These are phyloP conservation scores for Chloris gayana DNA, from an alignment of 176 grass and related monocot species.

Conservation along the genomic window DNA sequence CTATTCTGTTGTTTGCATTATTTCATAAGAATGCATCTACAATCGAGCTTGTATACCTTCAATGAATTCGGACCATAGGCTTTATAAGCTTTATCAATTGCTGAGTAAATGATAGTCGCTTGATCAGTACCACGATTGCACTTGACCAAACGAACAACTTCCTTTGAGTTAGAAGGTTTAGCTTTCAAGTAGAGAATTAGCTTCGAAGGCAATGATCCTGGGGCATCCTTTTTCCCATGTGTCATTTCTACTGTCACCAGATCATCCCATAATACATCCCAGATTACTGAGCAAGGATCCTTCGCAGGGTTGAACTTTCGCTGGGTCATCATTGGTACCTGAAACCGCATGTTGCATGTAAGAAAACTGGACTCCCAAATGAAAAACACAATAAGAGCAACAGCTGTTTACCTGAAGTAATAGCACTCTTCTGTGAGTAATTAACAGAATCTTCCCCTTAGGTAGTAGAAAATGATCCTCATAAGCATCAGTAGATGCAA, in stretches of 20 bases:
- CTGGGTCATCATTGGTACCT: slow-evolving; percentile 87
- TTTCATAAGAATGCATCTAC: slow-evolving; percentile 9
- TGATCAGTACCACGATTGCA: slow-evolving; percentile 72
- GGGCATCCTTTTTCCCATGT: slow-evolving; percentile 80
- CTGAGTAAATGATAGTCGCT: slow-evolving; percentile 66
- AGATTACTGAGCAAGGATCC: slow-evolving; percentile 88
- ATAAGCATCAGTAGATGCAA: slow-evolving; percentile 97
- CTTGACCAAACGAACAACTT: slow-evolving; percentile 76
- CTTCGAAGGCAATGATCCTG: slow-evolving; percentile 70
- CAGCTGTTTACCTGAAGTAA: slow-evolving; percentile 72
- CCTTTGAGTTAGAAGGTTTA: slow-evolving; percentile 66
- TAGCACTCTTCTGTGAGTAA: slow-evolving; percentile 84
- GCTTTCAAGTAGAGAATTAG: slow-evolving; percentile 91
- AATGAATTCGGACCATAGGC: slow-evolving; percentile 66
- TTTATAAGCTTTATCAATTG: slow-evolving; percentile 75
- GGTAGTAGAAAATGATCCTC: slow-evolving; percentile 90
- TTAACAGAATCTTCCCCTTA: slow-evolving; percentile 83
- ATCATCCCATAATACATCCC: slow-evolving; percentile 95
- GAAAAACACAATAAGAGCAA: slow-evolving; percentile 14
- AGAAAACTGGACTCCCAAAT: slow-evolving; percentile 33
- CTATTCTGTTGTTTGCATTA: slow-evolving; percentile 14
- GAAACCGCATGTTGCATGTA: slow-evolving; percentile 40
- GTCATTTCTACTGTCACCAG: slow-evolving; percentile 79
- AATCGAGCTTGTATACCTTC: slow-evolving; percentile 60
- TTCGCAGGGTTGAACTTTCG: slow-evolving; percentile 92